A percentile compares a stretch with the other conserved stretches of the same genome.
Evolutionary conservation across 2,329 filamentous ascomycete genomes (phyloP).

Genomic region (Elsinoe fawcettii): DNA sequence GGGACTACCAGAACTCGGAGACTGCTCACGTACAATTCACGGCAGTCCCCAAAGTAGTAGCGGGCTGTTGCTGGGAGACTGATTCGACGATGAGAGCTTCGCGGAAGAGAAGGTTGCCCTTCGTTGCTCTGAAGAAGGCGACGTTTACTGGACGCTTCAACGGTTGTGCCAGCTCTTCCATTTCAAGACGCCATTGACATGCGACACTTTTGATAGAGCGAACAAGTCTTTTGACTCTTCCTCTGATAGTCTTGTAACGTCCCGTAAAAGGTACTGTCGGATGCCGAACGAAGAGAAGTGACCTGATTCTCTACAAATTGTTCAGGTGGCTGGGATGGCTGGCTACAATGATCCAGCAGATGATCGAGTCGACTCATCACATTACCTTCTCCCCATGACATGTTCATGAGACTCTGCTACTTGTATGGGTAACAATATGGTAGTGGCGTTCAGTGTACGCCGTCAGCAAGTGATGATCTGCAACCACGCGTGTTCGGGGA

Average conservation of each 20-base stretch:
- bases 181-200: neutral
- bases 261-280: neutral
- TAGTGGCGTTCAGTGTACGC: too few species aligned
- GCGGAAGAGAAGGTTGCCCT: neutral
- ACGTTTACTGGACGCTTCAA: constrained; percentile 5
- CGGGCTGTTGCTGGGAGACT: constrained; percentile 8
- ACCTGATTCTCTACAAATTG: neutral
- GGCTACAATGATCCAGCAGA: too few species aligned
- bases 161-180: neutral
- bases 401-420: too few species aligned
- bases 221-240: neutral
- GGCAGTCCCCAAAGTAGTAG: neutral
- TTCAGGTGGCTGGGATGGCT: neutral
- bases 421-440: too few species aligned
- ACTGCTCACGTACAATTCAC: neutral
- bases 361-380: too few species aligned
- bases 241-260: neutral
- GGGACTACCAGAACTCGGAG: neutral
- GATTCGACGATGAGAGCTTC: constrained; percentile 2
- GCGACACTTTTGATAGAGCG: neutral
- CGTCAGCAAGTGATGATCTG: too few species aligned
- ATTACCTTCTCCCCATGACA: too few species aligned
- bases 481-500: too few species aligned
- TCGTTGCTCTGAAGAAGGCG: constrained; percentile 13
- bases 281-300: neutral